phyloP scores from a whole-genome alignment of 2,329 filamentous ascomycete species.

The Epichloe gansuensis region DNA sequence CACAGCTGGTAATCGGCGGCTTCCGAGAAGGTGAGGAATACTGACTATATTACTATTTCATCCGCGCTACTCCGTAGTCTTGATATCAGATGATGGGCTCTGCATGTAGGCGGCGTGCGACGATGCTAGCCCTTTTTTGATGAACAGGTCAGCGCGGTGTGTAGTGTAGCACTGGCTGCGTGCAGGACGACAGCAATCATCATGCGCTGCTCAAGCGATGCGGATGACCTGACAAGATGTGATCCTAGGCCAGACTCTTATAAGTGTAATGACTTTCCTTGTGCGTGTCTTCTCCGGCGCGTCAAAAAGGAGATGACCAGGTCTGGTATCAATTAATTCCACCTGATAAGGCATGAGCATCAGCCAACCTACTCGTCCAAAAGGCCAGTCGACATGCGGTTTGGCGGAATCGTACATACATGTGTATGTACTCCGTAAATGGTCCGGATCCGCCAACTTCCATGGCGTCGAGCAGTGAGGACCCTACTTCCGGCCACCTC shows the following conservation, averaged over 20 bases:
- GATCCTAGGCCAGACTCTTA: too few species aligned
- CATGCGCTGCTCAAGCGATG: background rate
- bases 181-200: background rate
- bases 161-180: background rate
- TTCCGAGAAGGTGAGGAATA: background rate
- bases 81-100: background rate
- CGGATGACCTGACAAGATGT: too few species aligned
- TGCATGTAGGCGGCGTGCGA: background rate
- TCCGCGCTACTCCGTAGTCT: background rate
- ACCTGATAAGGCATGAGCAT: too few species aligned
- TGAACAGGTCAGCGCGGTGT: background rate
- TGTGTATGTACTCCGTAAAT: background rate
- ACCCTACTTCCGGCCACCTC: constrained; percentile 8
- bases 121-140: background rate
- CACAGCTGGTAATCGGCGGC: background rate
- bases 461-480: background rate
- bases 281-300: too few species aligned
- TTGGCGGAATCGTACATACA: too few species aligned
- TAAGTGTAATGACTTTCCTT: too few species aligned
- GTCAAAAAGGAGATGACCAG: too few species aligned
- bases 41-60: too few species aligned
- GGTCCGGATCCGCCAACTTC: background rate
- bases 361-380: too few species aligned
- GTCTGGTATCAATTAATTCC: too few species aligned
- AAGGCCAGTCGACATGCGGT: too few species aligned